Conservation (phyloP, 108 stramenopile species). For the Seminavis robusta region DNA sequence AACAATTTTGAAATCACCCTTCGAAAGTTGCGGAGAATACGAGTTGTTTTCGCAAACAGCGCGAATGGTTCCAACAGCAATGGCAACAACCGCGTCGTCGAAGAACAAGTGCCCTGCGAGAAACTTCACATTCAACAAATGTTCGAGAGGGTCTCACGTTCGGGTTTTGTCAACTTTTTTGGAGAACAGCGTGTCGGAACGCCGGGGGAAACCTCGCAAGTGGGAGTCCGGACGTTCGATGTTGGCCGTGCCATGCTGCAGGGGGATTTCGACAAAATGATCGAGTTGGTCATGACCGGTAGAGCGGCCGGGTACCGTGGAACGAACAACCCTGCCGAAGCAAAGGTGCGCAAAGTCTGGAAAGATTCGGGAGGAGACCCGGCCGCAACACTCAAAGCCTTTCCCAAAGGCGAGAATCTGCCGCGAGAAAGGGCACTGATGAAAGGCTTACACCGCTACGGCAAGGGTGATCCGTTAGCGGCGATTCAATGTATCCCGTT, state of each 20-base stretch:
- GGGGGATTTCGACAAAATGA: constrained; percentile 48
- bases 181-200: constrained; percentile 84
- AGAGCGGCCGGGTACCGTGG: constrained; percentile 26
- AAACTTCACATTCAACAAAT: constrained; percentile 44
- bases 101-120: constrained; percentile 37
- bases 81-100: too few species aligned
- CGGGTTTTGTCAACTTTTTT: constrained; percentile 86
- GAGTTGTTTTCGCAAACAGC: constrained; percentile 13
- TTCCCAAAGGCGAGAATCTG: constrained; percentile 44
- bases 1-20: constrained; percentile 68
- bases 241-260: constrained; percentile 78
- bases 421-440: constrained; percentile 60
- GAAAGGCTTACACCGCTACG: constrained; percentile 69
- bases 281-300: constrained; percentile 76
- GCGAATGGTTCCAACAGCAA: constrained; percentile 2
- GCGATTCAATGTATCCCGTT: constrained; percentile 60
- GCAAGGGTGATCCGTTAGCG: constrained; percentile 44
- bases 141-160: constrained; percentile 40
- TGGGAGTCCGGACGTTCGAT: constrained; percentile 74
- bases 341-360: constrained; percentile 56
- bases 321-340: constrained; percentile 28
- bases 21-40: constrained; percentile 47
- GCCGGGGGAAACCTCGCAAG: constrained; percentile 42
- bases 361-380: constrained; percentile 50
- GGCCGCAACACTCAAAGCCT: constrained; percentile 43